These are phyloP conservation scores for Sordariomycetes sp. DNA, from an alignment of 2,329 filamentous ascomycete genomes.

Conservation along the genomic window DNA sequence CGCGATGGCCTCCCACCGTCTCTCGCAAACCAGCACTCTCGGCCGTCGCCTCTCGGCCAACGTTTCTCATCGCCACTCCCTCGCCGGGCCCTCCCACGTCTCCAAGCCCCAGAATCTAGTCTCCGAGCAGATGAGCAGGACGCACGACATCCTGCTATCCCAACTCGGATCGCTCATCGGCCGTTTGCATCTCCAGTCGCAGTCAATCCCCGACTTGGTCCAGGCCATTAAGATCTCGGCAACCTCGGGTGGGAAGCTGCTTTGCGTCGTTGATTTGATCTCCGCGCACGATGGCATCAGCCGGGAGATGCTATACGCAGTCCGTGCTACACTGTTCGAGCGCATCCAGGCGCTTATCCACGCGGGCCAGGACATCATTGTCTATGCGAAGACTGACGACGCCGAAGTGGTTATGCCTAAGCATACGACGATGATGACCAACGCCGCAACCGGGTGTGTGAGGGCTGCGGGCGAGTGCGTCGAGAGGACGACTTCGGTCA, in stretches of 20 bases:
- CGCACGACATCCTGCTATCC: slow-evolving; percentile 80
- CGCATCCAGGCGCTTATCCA: slow-evolving; percentile 69
- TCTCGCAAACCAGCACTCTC: slow-evolving; percentile 22
- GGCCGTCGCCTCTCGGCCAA: slow-evolving; percentile 35
- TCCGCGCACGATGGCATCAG: slow-evolving; percentile 62
- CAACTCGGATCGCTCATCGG: slow-evolving; percentile 91
- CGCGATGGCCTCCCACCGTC: slow-evolving; percentile 16
- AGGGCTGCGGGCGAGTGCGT: slow-evolving; percentile 86
- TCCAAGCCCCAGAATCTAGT: slow-evolving; percentile 60
- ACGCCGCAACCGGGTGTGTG: slow-evolving; percentile 76
- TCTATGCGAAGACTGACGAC: slow-evolving; percentile 51
- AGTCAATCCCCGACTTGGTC: slow-evolving; percentile 73
- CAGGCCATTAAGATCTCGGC: slow-evolving; percentile 74
- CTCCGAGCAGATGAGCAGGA: slow-evolving; percentile 66
- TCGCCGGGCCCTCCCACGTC: slow-evolving; percentile 52
- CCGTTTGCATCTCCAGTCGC: slow-evolving; percentile 77
- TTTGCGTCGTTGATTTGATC: slow-evolving; percentile 70
- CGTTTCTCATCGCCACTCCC: slow-evolving; percentile 63
- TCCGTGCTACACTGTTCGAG: slow-evolving; percentile 65
- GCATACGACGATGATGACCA: slow-evolving; percentile 61
- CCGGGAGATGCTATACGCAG: slow-evolving; percentile 51
- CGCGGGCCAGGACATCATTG: slow-evolving; percentile 69
- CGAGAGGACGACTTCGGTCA: slow-evolving; percentile 68
- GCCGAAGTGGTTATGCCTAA: slow-evolving; percentile 72
- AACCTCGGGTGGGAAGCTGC: slow-evolving; percentile 63